Conservation (phyloP, 2,329 filamentous ascomycete genomes). For the Paramyrothecium roridum region DNA sequence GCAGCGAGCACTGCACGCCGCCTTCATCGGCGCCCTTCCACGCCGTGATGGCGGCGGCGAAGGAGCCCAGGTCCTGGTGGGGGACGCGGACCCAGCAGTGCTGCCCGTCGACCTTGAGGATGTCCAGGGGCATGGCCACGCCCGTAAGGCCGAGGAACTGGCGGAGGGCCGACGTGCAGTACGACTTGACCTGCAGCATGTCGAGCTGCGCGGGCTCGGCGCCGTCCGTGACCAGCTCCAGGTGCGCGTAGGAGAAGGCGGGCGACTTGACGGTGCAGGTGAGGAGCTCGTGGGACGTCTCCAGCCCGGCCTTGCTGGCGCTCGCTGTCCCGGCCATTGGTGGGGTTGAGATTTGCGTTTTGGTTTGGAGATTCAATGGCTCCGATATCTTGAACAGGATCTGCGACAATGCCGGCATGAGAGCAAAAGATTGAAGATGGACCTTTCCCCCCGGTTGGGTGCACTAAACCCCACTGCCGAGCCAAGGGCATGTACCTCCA, state of each 20-base stretch:
- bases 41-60: conserved; percentile 63
- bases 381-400: no score
- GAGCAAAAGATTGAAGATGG: no score
- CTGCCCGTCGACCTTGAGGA: conserved; percentile 56
- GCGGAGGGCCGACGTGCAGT: conserved; percentile 60
- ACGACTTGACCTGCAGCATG: conserved; percentile 57
- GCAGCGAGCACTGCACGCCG: conserved; percentile 46
- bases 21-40: conserved; percentile 51
- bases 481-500: no score
- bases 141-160: conserved; percentile 71
- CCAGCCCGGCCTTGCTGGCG: conserved; percentile 21
- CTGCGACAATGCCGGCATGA: no score
- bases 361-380: no score
- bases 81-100: conserved; percentile 66
- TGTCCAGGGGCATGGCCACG: conserved; percentile 64
- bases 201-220: conserved; percentile 43
- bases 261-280: conserved; percentile 49
- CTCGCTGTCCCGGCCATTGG: not conserved
- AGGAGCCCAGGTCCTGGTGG: conserved; percentile 53
- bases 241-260: conserved; percentile 54
- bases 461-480: no score
- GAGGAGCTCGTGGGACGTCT: conserved; percentile 45
- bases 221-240: conserved; percentile 40
- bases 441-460: no score
- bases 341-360: not conserved